Conservation (phyloP, 192 early-diverging fungal genomes). For the Rhizophagus prolifer region DNA sequence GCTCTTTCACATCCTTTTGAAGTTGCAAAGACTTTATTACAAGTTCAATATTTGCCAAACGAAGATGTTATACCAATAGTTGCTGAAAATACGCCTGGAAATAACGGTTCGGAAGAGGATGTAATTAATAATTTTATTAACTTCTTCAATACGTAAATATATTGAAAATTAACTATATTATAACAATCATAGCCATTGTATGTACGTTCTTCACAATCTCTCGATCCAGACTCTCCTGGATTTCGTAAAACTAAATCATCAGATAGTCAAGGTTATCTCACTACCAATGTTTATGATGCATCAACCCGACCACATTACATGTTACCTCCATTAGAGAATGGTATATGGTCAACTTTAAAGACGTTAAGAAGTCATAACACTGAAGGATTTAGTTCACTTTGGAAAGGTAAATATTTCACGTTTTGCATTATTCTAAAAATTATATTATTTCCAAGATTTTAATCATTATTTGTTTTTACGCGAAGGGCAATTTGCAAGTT, state of each 20-base stretch:
- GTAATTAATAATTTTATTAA: slow-evolving; percentile 11
- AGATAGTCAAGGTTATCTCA: slow-evolving; percentile 65
- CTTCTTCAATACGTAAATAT: not conserved
- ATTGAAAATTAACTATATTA: not conserved
- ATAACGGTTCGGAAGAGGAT: slow-evolving; percentile 39
- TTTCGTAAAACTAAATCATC: slow-evolving; percentile 44
- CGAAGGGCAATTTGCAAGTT: slow-evolving; percentile 75
- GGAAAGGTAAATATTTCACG: slow-evolving; percentile 43
- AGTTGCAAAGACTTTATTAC: slow-evolving; percentile 66
- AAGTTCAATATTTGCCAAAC: slow-evolving; percentile 72
- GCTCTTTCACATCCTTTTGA: slow-evolving; percentile 65
- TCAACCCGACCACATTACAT: slow-evolving; percentile 60
- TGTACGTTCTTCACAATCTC: slow-evolving; percentile 27
- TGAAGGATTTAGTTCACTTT: slow-evolving; percentile 60
- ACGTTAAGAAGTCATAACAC: slow-evolving; percentile 57
- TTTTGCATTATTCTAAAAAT: not conserved
- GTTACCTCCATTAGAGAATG: slow-evolving; percentile 57
- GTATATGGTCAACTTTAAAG: slow-evolving; percentile 58
- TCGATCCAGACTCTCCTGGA: slow-evolving; percentile 47
- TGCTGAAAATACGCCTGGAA: slow-evolving; percentile 32
- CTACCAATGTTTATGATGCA: slow-evolving; percentile 49
- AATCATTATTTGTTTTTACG: not conserved
- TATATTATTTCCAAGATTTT: not conserved
- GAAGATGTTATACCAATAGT: slow-evolving; percentile 45
- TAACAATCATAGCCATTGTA: slow-evolving; percentile 21